Evolutionary conservation across 495 filamentous ascomycete genomes (phyloP).

Genomic region (Lineolata rhizophorae): DNA sequence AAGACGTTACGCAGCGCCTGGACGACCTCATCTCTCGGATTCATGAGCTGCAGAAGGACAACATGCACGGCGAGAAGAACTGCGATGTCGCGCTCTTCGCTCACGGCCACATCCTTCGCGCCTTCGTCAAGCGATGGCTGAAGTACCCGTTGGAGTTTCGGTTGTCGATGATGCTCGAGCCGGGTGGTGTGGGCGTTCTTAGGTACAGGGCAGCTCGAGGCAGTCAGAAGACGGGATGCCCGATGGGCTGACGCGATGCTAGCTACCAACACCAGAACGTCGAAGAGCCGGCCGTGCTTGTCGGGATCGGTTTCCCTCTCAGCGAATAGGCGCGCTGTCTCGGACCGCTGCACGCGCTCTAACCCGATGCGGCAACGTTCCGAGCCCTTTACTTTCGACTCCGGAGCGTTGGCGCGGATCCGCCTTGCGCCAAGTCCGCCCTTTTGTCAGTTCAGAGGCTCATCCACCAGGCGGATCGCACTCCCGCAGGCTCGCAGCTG

Average conservation of each 20-base stretch:
- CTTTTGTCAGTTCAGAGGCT: neutral
- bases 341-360: neutral
- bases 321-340: neutral
- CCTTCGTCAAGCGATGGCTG: constrained; percentile 78
- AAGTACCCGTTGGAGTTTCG: constrained; percentile 43
- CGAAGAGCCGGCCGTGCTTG: constrained; percentile 42
- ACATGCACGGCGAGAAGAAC: constrained; percentile 26
- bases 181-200: constrained; percentile 66
- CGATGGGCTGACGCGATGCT: neutral
- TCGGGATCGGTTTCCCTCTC: constrained; percentile 10
- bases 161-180: constrained; percentile 49
- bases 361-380: neutral
- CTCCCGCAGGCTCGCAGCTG: too few relatives aligned
- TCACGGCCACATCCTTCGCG: constrained; percentile 72
- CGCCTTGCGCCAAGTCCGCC: neutral
- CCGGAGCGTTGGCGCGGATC: neutral
- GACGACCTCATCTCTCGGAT: constrained; percentile 60
- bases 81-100: constrained; percentile 44
- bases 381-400: neutral
- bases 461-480: too few relatives aligned
- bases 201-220: constrained; percentile 28
- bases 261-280: constrained; percentile 49
- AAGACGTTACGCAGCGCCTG: constrained; percentile 42
- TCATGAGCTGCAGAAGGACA: constrained; percentile 27
- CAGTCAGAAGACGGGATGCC: neutral